These are phyloP conservation scores for Chrysopogon serrulatus DNA, from an alignment of 176 grass and related monocot genomes.

Conservation along the genomic window DNA sequence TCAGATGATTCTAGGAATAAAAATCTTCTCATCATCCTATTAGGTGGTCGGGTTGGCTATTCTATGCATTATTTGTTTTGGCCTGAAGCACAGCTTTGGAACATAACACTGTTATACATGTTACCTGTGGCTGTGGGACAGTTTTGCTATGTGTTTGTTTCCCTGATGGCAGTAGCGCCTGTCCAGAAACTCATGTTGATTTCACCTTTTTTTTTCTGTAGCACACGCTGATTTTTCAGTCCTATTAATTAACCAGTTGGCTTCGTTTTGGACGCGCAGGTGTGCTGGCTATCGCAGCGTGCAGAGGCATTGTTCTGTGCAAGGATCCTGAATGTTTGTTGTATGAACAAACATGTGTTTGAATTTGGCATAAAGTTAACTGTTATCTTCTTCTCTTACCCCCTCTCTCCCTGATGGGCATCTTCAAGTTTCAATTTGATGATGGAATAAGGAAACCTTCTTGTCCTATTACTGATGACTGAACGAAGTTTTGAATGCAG, in stretches of 20 bases:
- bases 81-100: not conserved
- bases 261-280: conserved; percentile 12
- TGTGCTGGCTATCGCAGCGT: not conserved
- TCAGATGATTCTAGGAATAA: not conserved
- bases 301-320: not conserved
- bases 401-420: not conserved
- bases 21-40: not conserved
- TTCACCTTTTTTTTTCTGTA: not conserved
- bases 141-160: not conserved
- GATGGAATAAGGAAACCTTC: conserved; percentile 39
- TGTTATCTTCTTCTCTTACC: not conserved
- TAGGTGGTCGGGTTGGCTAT: not conserved
- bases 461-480: conserved; percentile 16
- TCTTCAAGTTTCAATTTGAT: conserved; percentile 24
- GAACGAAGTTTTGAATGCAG: conserved; percentile 44
- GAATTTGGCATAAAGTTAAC: conserved; percentile 41
- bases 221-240: not conserved
- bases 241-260: conserved; percentile 14
- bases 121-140: not conserved
- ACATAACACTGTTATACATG: not conserved
- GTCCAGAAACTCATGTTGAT: not conserved
- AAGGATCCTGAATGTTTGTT: conserved; percentile 34
- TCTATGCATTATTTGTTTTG: conserved; percentile 7
- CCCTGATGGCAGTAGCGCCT: not conserved
- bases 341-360: conserved; percentile 27